A percentile compares a stretch with the other conserved stretches of the same genome.
Conservation (phyloP, 768 basidiomycete species). For the Kwoniella dendrophila region DNA sequence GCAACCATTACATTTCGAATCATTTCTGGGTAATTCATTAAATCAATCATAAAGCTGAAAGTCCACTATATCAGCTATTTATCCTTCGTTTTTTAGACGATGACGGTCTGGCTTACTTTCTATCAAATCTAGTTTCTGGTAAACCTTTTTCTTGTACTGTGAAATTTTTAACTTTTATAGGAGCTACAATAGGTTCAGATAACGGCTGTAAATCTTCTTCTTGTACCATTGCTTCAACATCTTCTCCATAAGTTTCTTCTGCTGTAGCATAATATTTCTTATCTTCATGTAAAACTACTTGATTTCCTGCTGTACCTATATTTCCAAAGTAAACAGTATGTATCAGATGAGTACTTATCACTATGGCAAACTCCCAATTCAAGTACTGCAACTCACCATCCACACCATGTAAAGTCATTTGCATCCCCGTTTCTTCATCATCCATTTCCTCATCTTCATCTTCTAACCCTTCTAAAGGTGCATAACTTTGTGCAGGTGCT, state of each 20-base stretch:
- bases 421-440: slow-evolving; percentile 39
- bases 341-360: background rate
- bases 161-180: slow-evolving; percentile 93
- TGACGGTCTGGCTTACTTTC: slow-evolving; percentile 66
- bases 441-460: slow-evolving; percentile 62
- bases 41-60: slow-evolving; percentile 81
- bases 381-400: slow-evolving; percentile 39
- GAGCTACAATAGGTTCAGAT: slow-evolving; percentile 90
- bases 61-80: background rate
- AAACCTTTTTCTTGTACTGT: slow-evolving; percentile 91
- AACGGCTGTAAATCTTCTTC: slow-evolving; percentile 97
- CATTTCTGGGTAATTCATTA: slow-evolving; percentile 90
- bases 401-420: slow-evolving; percentile 50
- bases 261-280: slow-evolving; percentile 98
- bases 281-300: slow-evolving; percentile 82
- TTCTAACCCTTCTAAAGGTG: slow-evolving; percentile 80
- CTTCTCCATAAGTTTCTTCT: slow-evolving; percentile 84
- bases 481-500: slow-evolving; percentile 56
- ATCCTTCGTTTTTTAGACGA: background rate
- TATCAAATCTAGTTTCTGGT: slow-evolving; percentile 96
- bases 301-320: slow-evolving; percentile 49
- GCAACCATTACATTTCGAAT: slow-evolving; percentile 94
- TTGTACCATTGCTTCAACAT: slow-evolving; percentile 94
- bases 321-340: slow-evolving; percentile 1
- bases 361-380: background rate